Percentiles rank a stretch among this genome's conserved stretches.
Evolutionary conservation across 2,329 filamentous ascomycete species (phyloP).

Genomic region (Beauveria sp.): DNA sequence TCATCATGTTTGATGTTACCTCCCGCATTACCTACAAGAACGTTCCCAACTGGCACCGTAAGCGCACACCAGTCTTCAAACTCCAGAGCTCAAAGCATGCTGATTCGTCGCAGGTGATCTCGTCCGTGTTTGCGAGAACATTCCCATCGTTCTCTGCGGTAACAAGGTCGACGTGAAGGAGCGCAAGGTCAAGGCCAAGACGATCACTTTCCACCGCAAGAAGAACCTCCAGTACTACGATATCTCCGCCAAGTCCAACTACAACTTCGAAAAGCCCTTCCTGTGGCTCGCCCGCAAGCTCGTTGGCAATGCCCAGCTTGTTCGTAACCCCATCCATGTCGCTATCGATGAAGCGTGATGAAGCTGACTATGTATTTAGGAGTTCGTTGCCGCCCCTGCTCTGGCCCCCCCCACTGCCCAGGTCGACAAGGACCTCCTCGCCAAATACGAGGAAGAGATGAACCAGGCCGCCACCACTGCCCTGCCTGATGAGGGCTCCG

Average conservation of each 20-base stretch:
- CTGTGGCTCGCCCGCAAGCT: slow-evolving; percentile 98
- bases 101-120: slow-evolving; percentile 64
- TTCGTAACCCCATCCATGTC: slow-evolving; percentile 11
- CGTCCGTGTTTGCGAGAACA: slow-evolving; percentile 98
- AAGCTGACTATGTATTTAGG: slow-evolving; percentile 44
- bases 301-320: slow-evolving; percentile 68
- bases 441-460: slow-evolving; percentile 86
- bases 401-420: slow-evolving; percentile 88
- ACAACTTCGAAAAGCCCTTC: slow-evolving; percentile 99
- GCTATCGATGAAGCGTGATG: background rate
- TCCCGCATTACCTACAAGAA: slow-evolving; percentile 99
- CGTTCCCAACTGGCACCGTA: slow-evolving; percentile 99
- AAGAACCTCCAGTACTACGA: slow-evolving; percentile 99
- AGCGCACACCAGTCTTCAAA: slow-evolving; percentile 31
- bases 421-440: slow-evolving; percentile 77
- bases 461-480: slow-evolving; percentile 68
- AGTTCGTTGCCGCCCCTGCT: slow-evolving; percentile 92
- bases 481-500: slow-evolving; percentile 90
- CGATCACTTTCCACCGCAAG: slow-evolving; percentile 99
- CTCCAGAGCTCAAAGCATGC: background rate
- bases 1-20: slow-evolving; percentile 99
- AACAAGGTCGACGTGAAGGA: slow-evolving; percentile 99
- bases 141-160: slow-evolving; percentile 93
- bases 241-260: slow-evolving; percentile 99
- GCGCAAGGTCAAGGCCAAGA: slow-evolving; percentile 99